Base-by-base conservation (phyloP, 139 green algal species). In the Haematococcus lacustris region DNA sequence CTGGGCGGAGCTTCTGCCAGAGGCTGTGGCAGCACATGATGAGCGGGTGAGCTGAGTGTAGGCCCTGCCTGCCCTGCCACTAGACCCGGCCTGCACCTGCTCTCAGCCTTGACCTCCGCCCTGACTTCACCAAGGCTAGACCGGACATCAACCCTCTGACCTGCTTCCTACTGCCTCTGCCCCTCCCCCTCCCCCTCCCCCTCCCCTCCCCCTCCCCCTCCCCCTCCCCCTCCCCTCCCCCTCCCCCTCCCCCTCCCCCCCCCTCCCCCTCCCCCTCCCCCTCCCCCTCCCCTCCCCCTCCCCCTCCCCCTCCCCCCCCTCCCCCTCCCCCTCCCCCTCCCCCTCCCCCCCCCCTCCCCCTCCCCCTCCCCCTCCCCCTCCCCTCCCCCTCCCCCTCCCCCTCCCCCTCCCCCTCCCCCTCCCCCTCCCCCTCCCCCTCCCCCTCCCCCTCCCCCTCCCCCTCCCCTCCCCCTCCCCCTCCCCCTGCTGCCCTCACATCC, bases 1-100 rank as follows among this genome's bases (percentile, higher is more conserved):
- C 77, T 94, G 90, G 89, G 43, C 71, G 1, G 32, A 66, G 9
- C 69, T 93, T 74, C 74, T 93, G 73, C 90, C 89, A 2, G 87
- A 91, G 21, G 90, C 86, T 25, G 86, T 83, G 3, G 70, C 60
- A 28, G 72, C 35, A 35, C 66, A 73, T 37, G 73, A 84, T 37
- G 76, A 65, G 3, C 64, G 76, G 66, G 71, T 78, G 57, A 40
- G 72, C 9, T 53, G 26, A 33, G 41, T 25, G 50, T 21, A 34
- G 26, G 40, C 65, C 30, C 51, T 23, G 32, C 34, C 73, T 73
- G 68, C 39, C 9, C 6, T 61, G n/a, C n/a, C n/a, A 28, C 17
- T 3, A 57, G 39, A 21, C 23, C 28, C 21, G 25, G 38, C 9
- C 26, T 76, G 43, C 64, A n/a, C 64, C 26, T 60, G 43, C 43